Percentiles rank a stretch among this genome's conserved stretches.
Evolutionary conservation across 495 filamentous ascomycete genomes (phyloP).

Genomic region (Hypoxylon cercidicola): DNA sequence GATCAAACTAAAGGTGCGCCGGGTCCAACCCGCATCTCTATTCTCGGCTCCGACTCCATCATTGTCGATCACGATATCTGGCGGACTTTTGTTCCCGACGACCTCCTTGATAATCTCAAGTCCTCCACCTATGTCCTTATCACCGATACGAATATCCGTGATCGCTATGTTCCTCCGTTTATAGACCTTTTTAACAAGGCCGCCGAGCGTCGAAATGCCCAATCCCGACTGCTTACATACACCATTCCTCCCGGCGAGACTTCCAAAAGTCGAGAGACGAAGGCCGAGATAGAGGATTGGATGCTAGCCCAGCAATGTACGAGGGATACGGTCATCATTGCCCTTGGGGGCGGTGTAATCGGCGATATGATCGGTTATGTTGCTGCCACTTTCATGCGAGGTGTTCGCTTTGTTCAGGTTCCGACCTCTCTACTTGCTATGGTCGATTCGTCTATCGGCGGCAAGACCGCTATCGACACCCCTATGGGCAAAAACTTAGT

Average conservation of each 20-base stretch:
- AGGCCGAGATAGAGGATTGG: slow-evolving; percentile 97
- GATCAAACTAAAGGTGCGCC: slow-evolving; percentile 29
- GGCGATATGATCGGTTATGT: slow-evolving; percentile 98
- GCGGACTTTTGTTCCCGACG: slow-evolving; percentile 80
- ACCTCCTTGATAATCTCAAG: slow-evolving; percentile 78
- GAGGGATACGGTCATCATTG: slow-evolving; percentile 92
- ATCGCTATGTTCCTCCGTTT: slow-evolving; percentile 82
- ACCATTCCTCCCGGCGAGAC: slow-evolving; percentile 90
- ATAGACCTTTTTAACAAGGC: slow-evolving; percentile 72
- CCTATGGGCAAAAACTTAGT: slow-evolving; percentile 98
- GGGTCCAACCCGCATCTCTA: slow-evolving; percentile 61
- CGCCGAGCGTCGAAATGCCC: slow-evolving; percentile 55
- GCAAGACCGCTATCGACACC: slow-evolving; percentile 97
- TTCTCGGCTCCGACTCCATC: slow-evolving; percentile 76
- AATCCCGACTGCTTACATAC: slow-evolving; percentile 83
- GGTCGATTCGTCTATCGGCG: slow-evolving; percentile 98
- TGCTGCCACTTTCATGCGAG: slow-evolving; percentile 97
- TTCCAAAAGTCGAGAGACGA: slow-evolving; percentile 91
- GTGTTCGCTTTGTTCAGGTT: slow-evolving; percentile 94
- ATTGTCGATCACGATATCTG: slow-evolving; percentile 93
- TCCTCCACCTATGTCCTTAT: slow-evolving; percentile 96
- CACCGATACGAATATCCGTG: slow-evolving; percentile 91
- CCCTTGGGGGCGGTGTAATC: slow-evolving; percentile 96
- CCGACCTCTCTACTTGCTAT: slow-evolving; percentile 94
- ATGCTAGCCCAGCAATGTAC: slow-evolving; percentile 92